Percentiles rank a stretch among this genome's conserved stretches.
phyloP scores from a whole-genome alignment of 2,329 filamentous ascomycete species.

The Calonectria fujianensis region DNA sequence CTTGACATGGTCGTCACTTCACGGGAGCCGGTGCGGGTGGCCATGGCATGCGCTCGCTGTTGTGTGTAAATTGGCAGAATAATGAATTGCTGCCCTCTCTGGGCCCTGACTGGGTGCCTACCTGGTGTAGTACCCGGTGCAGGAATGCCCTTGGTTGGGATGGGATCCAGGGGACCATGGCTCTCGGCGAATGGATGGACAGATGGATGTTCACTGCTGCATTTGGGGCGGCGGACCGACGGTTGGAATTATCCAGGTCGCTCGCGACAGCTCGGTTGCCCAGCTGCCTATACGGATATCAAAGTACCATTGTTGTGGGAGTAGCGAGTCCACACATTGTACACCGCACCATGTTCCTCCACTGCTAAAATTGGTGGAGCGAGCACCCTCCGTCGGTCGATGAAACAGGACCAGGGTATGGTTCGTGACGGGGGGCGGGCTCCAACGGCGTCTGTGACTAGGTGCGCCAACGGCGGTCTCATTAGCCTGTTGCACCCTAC shows the following conservation, averaged over 20 bases:
- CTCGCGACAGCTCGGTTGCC: constrained; percentile 22
- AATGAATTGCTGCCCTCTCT: background rate
- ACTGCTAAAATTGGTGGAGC: constrained; percentile 39
- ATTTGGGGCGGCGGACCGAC: constrained; percentile 33
- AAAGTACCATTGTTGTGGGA: constrained; percentile 18
- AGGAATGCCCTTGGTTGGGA: background rate
- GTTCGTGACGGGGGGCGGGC: constrained; percentile 33
- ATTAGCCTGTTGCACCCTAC: constrained; percentile 34
- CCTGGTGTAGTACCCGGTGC: constrained; percentile 4
- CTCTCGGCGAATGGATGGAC: background rate
- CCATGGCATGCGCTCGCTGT: constrained; percentile 20
- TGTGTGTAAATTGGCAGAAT: constrained; percentile 25
- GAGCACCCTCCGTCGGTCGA: constrained; percentile 37
- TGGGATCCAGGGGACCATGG: constrained; percentile 11
- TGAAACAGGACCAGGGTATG: constrained; percentile 40
- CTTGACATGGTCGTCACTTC: constrained; percentile 25
- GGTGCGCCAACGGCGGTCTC: constrained; percentile 44
- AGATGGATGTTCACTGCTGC: constrained; percentile 26
- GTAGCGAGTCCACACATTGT: constrained; percentile 21
- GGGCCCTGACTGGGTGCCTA: background rate
- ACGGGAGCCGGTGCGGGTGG: background rate
- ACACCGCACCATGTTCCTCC: constrained; percentile 38
- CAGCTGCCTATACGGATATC: constrained; percentile 14
- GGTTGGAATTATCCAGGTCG: constrained; percentile 30
- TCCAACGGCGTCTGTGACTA: constrained; percentile 44